Conservation (phyloP, 495 filamentous ascomycete genomes). For the Penicillium ucsense region DNA sequence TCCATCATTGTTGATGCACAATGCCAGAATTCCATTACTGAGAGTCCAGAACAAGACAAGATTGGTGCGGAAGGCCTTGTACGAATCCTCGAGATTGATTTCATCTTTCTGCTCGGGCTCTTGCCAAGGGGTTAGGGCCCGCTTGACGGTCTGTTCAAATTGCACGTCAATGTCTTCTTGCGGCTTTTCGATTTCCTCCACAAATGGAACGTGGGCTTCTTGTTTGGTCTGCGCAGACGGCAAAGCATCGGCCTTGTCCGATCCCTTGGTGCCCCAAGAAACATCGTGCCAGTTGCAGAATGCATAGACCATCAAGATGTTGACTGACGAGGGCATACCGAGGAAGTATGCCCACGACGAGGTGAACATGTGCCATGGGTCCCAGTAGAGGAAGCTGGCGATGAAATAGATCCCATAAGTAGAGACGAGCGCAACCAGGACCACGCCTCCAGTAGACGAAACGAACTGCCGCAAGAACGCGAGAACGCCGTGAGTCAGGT, state of each 20-base stretch:
- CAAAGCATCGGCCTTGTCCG: not conserved
- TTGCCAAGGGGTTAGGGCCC: slow-evolving; percentile 61
- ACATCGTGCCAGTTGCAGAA: slow-evolving; percentile 90
- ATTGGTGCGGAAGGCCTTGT: slow-evolving; percentile 88
- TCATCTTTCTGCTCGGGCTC: slow-evolving; percentile 47
- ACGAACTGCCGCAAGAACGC: slow-evolving; percentile 61
- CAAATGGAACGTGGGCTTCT: slow-evolving; percentile 71
- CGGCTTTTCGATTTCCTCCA: slow-evolving; percentile 82
- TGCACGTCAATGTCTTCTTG: slow-evolving; percentile 90
- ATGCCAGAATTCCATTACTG: slow-evolving; percentile 66
- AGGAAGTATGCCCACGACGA: slow-evolving; percentile 1
- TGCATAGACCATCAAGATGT: slow-evolving; percentile 18
- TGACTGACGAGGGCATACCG: not conserved
- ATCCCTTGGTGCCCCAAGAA: slow-evolving; percentile 1
- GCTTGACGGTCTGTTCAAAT: slow-evolving; percentile 83
- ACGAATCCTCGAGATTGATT: slow-evolving; percentile 79
- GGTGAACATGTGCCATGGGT: slow-evolving; percentile 1
- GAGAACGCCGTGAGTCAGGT: slow-evolving; percentile 31
- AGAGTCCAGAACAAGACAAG: slow-evolving; percentile 80
- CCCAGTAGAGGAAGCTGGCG: slow-evolving; percentile 1
- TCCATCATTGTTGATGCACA: slow-evolving; percentile 72
- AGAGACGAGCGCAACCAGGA: not conserved
- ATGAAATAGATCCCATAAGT: slow-evolving; percentile 1
- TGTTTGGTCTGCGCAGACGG: not conserved
- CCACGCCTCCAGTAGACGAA: slow-evolving; percentile 33